Conservation (phyloP, 2,329 filamentous ascomycete genomes). For the Penicillium sp. region DNA sequence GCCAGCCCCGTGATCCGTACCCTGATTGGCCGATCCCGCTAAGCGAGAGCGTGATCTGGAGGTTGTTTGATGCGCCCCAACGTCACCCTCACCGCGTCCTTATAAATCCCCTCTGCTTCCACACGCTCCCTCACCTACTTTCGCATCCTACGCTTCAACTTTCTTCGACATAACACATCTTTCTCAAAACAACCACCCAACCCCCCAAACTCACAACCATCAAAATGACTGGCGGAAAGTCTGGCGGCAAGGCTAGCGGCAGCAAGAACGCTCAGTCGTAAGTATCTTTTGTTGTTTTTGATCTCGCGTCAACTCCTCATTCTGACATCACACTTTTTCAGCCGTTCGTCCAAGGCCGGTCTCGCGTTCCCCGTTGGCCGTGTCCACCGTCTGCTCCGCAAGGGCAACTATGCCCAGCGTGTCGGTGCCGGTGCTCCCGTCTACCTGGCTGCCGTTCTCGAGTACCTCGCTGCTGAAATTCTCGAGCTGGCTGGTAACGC, state of each 20-base stretch:
- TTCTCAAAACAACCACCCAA: slow-evolving; percentile 23
- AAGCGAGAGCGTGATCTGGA: slow-evolving; percentile 47
- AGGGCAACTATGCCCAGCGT: slow-evolving; percentile 99
- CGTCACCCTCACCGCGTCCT: slow-evolving; percentile 42
- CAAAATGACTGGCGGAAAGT: slow-evolving; percentile 99
- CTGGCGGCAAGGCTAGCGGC: slow-evolving; percentile 98
- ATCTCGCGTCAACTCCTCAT: slow-evolving; percentile 9
- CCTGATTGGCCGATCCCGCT: slow-evolving; percentile 40
- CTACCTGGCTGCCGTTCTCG: slow-evolving; percentile 93
- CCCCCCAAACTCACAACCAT: slow-evolving; percentile 34
- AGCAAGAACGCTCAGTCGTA: slow-evolving; percentile 99
- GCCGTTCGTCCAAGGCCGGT: slow-evolving; percentile 98
- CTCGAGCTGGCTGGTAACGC: slow-evolving; percentile 98
- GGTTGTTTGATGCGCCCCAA: slow-evolving; percentile 35
- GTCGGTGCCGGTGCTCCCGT: slow-evolving; percentile 96
- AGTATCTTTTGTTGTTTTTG: slow-evolving; percentile 50
- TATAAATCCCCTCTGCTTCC: slow-evolving; percentile 41
- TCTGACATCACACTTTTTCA: slow-evolving; percentile 47
- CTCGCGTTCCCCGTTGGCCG: slow-evolving; percentile 97
- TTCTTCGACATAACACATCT: slow-evolving; percentile 8
- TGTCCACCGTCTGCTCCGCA: slow-evolving; percentile 98
- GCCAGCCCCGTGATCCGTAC: slow-evolving; percentile 27
- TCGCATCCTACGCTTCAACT: slow-evolving; percentile 25
- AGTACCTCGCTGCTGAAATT: slow-evolving; percentile 98
- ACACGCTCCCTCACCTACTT: slow-evolving; percentile 30